Evolutionary conservation across 352 stramenopile species (phyloP).

Genomic region (Elongisporangium anandrum): DNA sequence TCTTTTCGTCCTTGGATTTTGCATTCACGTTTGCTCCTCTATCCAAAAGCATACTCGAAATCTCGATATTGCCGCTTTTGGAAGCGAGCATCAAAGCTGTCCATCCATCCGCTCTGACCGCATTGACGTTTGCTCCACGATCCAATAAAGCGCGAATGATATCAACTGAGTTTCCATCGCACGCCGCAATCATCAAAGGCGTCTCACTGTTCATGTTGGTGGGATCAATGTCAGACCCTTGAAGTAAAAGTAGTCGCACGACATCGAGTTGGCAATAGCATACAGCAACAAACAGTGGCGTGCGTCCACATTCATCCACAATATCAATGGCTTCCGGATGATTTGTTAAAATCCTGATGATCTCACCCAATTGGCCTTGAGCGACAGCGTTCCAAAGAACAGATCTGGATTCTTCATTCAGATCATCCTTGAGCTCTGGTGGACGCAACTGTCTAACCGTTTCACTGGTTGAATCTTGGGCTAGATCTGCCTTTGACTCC

Average conservation of each 20-base stretch:
- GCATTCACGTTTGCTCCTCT: neutral
- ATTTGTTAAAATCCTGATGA: neutral
- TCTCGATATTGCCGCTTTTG: neutral
- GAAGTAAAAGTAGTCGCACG: neutral
- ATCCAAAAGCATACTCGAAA: neutral
- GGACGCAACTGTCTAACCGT: too few relatives aligned
- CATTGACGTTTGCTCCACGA: neutral
- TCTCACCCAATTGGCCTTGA: neutral
- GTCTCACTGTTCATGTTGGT: neutral
- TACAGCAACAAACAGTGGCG: neutral
- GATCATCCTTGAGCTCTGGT: too few relatives aligned
- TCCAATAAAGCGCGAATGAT: neutral
- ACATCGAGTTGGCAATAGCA: neutral
- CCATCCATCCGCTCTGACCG: neutral
- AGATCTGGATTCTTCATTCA: neutral
- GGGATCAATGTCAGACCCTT: neutral
- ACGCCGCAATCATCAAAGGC: neutral
- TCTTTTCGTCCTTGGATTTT: neutral
- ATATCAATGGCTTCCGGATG: neutral
- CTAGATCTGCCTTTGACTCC: too few relatives aligned
- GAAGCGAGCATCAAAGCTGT: neutral
- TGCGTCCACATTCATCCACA: neutral
- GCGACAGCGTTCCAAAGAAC: neutral
- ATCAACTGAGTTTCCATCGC: neutral
- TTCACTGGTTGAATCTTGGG: neutral